phyloP scores from a whole-genome alignment of 495 filamentous ascomycete species.

The Neurospora tetrasperma region DNA sequence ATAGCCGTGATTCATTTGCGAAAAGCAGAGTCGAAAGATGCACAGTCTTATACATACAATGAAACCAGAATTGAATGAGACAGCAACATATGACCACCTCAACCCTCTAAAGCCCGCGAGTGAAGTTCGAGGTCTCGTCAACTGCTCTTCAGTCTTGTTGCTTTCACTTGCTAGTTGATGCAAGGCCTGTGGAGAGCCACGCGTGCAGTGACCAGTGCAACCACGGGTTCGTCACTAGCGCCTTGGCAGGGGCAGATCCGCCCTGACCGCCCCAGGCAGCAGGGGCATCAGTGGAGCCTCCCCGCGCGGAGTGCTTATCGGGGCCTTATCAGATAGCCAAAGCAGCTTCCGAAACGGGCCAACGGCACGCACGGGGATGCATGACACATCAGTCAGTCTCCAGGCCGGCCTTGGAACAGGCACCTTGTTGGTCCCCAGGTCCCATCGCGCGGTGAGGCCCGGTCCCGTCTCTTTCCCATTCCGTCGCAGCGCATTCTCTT shows the following conservation, averaged over 20 bases:
- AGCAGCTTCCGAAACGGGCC: not conserved
- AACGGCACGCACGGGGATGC: not conserved
- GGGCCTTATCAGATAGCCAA: not conserved
- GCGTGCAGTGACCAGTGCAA: not conserved
- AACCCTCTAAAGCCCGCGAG: not conserved
- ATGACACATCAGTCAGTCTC: not conserved
- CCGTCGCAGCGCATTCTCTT: not conserved
- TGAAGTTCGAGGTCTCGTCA: not conserved
- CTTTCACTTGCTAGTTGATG: not conserved
- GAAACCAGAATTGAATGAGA: not conserved
- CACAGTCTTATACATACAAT: not conserved
- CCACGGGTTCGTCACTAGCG: not conserved
- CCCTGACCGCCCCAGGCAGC: not conserved
- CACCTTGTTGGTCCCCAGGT: not conserved
- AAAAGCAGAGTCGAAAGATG: not conserved
- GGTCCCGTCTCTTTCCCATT: not conserved
- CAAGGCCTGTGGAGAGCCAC: not conserved
- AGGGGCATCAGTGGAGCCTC: not conserved
- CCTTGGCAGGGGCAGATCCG: not conserved
- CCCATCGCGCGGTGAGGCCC: not conserved
- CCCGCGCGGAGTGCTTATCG: not conserved
- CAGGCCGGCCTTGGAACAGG: not conserved
- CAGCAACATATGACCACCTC: not conserved
- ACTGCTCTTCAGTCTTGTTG: not conserved
- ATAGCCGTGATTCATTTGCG: not conserved